phyloP scores from a whole-genome alignment of 305 asterid species.

The Nicotiana rustica region DNA sequence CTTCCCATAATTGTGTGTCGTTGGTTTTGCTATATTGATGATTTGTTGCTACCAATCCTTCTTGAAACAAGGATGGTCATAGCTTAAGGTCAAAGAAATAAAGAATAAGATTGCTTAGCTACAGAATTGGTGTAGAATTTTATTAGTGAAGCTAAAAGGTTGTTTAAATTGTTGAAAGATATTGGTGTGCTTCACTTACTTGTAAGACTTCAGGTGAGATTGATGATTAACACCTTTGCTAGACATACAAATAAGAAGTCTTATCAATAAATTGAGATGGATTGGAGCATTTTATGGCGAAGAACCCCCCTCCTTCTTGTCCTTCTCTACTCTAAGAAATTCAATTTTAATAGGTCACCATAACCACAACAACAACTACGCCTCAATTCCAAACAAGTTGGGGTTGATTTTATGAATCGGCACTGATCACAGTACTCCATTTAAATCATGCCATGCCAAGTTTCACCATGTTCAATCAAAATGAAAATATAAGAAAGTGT shows the following conservation, averaged over 20 bases:
- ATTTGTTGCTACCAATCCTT: neutral
- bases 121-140: neutral
- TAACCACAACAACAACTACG: too few relatives aligned
- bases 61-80: neutral
- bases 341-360: neutral
- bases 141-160: neutral
- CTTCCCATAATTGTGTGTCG: neutral
- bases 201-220: constrained; percentile 11
- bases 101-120: constrained; percentile 15
- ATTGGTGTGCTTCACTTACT: neutral
- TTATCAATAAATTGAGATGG: neutral
- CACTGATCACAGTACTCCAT: too few relatives aligned
- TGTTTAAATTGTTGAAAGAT: neutral
- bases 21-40: neutral
- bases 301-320: neutral
- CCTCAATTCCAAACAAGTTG: too few relatives aligned
- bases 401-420: too few relatives aligned
- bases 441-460: neutral
- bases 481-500: neutral
- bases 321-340: neutral
- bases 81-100: neutral
- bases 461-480: neutral
- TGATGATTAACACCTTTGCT: neutral
- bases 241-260: neutral
- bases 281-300: neutral